A percentile compares a stretch with the other conserved stretches of the same genome.
These are phyloP conservation scores for Trematosphaeria pertusa DNA, from an alignment of 2,329 filamentous ascomycete species.

Conservation along the genomic window DNA sequence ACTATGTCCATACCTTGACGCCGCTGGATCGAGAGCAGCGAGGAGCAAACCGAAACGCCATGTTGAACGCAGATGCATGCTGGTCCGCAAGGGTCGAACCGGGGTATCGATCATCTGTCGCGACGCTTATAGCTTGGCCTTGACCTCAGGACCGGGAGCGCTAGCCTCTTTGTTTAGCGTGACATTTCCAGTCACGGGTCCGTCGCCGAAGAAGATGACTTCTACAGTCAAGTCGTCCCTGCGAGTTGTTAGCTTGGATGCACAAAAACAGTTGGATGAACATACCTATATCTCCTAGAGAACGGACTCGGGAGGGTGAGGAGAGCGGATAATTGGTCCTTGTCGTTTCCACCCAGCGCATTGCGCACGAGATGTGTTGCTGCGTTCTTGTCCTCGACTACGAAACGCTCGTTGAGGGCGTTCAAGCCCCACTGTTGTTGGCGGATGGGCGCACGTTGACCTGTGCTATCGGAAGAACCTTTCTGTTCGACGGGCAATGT, in stretches of 20 bases:
- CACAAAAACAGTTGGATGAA: background rate
- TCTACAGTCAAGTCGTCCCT: constrained; percentile 97
- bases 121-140: constrained; percentile 55
- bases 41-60: constrained; percentile 1
- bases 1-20: background rate
- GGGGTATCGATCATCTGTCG: constrained; percentile 1
- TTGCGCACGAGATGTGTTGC: constrained; percentile 96
- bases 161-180: constrained; percentile 87
- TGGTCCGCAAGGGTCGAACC: background rate
- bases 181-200: constrained; percentile 76
- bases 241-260: constrained; percentile 27
- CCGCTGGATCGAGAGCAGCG: background rate
- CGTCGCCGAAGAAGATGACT: constrained; percentile 96
- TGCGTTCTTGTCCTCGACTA: constrained; percentile 93
- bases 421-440: constrained; percentile 90
- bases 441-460: constrained; percentile 86
- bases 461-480: constrained; percentile 60
- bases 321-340: constrained; percentile 90
- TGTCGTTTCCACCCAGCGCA: constrained; percentile 89
- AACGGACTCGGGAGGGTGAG: constrained; percentile 91
- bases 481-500: constrained; percentile 78
- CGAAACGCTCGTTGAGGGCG: constrained; percentile 79
- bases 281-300: constrained; percentile 85
- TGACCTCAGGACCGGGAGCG: constrained; percentile 59
- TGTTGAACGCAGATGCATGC: constrained; percentile 1